A percentile compares a stretch with the other conserved stretches of the same genome.
These are phyloP conservation scores for Boletales sp. DNA, from an alignment of 768 basidiomycete species.

Conservation along the genomic window DNA sequence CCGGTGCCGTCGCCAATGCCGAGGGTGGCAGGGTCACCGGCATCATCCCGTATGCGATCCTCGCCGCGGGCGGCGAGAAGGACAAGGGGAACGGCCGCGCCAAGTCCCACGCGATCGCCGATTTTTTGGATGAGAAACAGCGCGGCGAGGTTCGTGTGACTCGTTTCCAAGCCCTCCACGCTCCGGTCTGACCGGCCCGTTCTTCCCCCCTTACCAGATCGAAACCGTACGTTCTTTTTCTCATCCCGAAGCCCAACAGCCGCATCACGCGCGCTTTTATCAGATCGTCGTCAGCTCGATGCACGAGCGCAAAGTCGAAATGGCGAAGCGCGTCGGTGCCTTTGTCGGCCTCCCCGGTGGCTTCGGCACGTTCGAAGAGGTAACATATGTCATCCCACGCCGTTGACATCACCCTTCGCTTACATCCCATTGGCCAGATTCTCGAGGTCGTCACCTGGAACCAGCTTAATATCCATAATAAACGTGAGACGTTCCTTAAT, in stretches of 20 bases:
- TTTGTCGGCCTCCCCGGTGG: slow-evolving; percentile 93
- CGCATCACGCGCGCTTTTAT: neutral
- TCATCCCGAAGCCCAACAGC: neutral
- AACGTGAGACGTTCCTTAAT: slow-evolving; percentile 50
- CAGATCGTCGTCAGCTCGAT: slow-evolving; percentile 75
- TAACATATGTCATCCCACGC: neutral
- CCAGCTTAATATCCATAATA: slow-evolving; percentile 82
- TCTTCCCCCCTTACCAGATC: slow-evolving; percentile 18
- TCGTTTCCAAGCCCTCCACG: no score
- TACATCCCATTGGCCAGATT: slow-evolving; percentile 40
- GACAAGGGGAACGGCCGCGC: slow-evolving; percentile 39
- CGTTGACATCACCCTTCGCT: no score
- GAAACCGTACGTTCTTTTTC: slow-evolving; percentile 28
- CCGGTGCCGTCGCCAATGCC: slow-evolving; percentile 52
- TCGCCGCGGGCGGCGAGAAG: slow-evolving; percentile 58
- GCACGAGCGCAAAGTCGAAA: slow-evolving; percentile 88
- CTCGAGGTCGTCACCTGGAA: slow-evolving; percentile 95
- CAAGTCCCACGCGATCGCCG: slow-evolving; percentile 14
- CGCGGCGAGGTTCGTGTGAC: slow-evolving; percentile 33
- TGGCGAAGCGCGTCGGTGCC: slow-evolving; percentile 76
- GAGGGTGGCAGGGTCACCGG: slow-evolving; percentile 73
- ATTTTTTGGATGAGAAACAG: slow-evolving; percentile 28
- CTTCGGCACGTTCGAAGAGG: slow-evolving; percentile 95
- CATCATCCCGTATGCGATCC: slow-evolving; percentile 75
- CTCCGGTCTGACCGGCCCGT: slow-evolving; percentile 14